Percentiles rank a stretch among this genome's conserved stretches.
phyloP scores from a whole-genome alignment of 352 stramenopile species.

The Phytopythium helicoides region DNA sequence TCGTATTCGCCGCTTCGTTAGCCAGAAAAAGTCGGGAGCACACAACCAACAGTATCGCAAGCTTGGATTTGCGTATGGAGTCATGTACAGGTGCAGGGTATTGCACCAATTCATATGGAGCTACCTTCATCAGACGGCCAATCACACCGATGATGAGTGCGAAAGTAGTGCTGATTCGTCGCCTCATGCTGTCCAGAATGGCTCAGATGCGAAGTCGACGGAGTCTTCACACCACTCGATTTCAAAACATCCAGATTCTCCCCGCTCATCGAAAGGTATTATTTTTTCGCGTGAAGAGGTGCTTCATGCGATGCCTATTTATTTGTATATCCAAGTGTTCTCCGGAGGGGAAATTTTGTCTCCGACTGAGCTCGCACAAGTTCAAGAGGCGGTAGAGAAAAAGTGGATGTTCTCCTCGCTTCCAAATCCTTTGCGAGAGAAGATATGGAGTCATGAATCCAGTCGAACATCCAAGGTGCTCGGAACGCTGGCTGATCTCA shows the following conservation, averaged over 20 bases:
- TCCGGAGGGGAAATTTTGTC: slow-evolving; percentile 62
- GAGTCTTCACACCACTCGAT: no score
- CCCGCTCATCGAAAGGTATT: slow-evolving; percentile 25
- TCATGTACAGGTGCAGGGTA: slow-evolving; percentile 82
- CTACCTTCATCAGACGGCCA: slow-evolving; percentile 39
- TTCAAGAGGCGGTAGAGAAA: slow-evolving; percentile 55
- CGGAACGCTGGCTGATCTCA: slow-evolving; percentile 63
- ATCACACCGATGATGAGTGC: neutral
- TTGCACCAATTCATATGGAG: slow-evolving; percentile 76
- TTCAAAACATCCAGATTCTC: neutral
- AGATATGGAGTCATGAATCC: slow-evolving; percentile 74
- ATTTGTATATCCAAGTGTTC: slow-evolving; percentile 80
- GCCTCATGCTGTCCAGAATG: no score
- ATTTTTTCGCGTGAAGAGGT: slow-evolving; percentile 78
- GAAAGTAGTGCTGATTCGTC: no score
- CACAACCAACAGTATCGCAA: slow-evolving; percentile 72
- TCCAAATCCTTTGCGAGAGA: slow-evolving; percentile 37
- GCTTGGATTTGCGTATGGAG: slow-evolving; percentile 75
- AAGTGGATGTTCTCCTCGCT: slow-evolving; percentile 44
- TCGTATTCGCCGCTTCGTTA: slow-evolving; percentile 64
- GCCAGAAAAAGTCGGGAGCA: slow-evolving; percentile 45
- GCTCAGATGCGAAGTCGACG: no score
- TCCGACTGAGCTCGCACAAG: slow-evolving; percentile 41
- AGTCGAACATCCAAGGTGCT: slow-evolving; percentile 69
- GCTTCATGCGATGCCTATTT: slow-evolving; percentile 72